Percentiles rank a stretch among this genome's conserved stretches.
These are phyloP conservation scores for Naganishia kalamii DNA, from an alignment of 768 basidiomycete genomes.

Conservation along the genomic window DNA sequence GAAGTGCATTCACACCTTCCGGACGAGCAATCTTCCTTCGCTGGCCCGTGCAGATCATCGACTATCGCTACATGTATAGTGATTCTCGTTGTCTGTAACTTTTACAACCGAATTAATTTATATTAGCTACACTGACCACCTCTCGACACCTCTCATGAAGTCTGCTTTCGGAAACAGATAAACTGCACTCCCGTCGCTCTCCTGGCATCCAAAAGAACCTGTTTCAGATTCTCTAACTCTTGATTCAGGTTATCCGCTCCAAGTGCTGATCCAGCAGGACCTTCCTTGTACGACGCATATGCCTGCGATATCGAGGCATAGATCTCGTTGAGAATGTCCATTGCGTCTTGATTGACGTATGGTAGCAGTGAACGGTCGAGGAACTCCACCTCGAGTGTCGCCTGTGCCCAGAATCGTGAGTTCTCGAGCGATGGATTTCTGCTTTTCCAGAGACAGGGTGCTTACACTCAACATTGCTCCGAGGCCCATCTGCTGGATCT, in stretches of 20 bases:
- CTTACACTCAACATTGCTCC: constrained; percentile 94
- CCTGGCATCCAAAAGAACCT: constrained; percentile 77
- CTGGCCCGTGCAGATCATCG: no score
- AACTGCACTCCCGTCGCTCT: constrained; percentile 91
- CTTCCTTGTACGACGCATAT: constrained; percentile 60
- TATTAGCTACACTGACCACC: background rate
- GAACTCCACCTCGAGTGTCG: constrained; percentile 97
- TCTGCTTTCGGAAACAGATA: constrained; percentile 62
- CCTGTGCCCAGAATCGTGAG: no score
- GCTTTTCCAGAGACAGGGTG: no score
- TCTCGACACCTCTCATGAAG: background rate
- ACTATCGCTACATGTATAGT: background rate
- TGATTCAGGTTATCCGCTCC: constrained; percentile 59
- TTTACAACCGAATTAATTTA: background rate
- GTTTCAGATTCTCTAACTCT: constrained; percentile 85
- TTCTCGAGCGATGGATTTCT: no score
- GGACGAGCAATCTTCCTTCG: no score
- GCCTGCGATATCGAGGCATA: constrained; percentile 93
- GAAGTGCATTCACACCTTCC: no score
- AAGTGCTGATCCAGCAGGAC: background rate
- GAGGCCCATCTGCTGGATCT: constrained; percentile 89
- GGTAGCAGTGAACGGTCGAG: constrained; percentile 90
- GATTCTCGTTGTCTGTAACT: background rate
- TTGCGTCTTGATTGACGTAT: constrained; percentile 71
- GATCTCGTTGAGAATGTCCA: constrained; percentile 77